These are phyloP conservation scores for Artomyces pyxidatus DNA, from an alignment of 768 basidiomycete species.

Conservation along the genomic window DNA sequence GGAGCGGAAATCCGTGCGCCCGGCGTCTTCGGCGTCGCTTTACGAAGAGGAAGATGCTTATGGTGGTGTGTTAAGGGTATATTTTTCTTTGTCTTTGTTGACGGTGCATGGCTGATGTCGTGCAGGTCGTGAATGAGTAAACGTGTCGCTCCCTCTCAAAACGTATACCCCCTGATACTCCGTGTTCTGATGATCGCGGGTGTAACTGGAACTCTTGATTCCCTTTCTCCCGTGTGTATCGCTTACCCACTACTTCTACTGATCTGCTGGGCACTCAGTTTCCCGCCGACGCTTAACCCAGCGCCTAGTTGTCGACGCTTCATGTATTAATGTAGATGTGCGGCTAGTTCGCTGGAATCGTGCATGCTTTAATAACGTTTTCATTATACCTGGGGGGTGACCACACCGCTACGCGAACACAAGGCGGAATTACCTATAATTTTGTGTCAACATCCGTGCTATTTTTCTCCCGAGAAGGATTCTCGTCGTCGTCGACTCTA, in stretches of 20 bases:
- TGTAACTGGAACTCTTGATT: background rate
- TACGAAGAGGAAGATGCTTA: background rate
- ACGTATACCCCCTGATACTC: background rate
- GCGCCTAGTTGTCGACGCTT: background rate
- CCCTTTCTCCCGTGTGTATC: background rate
- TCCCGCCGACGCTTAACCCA: too few relatives aligned
- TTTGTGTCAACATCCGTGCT: too few relatives aligned
- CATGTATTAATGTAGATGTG: background rate
- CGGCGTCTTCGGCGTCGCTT: background rate
- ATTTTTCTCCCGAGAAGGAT: background rate
- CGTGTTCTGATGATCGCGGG: background rate
- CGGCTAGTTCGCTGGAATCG: background rate
- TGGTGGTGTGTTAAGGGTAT: constrained; percentile 12
- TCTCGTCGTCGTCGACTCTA: background rate
- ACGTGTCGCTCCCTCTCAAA: background rate
- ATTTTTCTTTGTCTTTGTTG: background rate
- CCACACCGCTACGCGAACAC: background rate
- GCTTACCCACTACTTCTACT: background rate
- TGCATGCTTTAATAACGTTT: too few relatives aligned
- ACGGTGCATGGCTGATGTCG: background rate
- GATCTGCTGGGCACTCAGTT: background rate
- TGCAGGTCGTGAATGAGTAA: constrained; percentile 13
- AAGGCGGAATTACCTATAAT: too few relatives aligned
- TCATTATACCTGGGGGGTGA: too few relatives aligned
- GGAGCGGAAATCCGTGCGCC: background rate